Percentiles rank a stretch among this genome's conserved stretches.
Conservation (phyloP, 202 grass and related monocot genomes). For the Musa balbisiana region DNA sequence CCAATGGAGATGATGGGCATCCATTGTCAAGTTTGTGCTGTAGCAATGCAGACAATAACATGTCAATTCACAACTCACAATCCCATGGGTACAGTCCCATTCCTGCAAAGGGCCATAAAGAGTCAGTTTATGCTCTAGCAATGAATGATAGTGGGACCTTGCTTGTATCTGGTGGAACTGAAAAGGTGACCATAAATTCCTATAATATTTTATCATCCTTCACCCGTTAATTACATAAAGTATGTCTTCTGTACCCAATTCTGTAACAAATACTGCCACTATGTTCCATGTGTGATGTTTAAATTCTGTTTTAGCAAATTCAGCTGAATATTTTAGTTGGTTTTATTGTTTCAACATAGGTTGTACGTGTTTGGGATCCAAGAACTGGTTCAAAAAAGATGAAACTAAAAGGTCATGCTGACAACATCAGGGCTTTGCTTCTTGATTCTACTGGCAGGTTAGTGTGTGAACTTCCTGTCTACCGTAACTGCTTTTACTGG, state of each 20-base stretch:
- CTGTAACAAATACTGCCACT: background rate
- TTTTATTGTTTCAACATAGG: constrained; percentile 39
- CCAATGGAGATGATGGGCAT: constrained; percentile 59
- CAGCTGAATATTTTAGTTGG: background rate
- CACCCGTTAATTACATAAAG: background rate
- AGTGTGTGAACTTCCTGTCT: constrained; percentile 12
- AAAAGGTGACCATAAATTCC: constrained; percentile 45
- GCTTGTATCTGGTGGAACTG: constrained; percentile 89
- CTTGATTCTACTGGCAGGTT: constrained; percentile 93
- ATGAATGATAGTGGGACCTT: constrained; percentile 85
- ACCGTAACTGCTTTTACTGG: background rate
- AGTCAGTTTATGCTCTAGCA: constrained; percentile 88
- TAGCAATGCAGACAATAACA: constrained; percentile 39
- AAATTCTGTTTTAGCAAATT: background rate
- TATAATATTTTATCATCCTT: background rate
- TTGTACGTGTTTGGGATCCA: constrained; percentile 82
- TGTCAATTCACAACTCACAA: constrained; percentile 17
- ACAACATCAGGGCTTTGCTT: constrained; percentile 87
- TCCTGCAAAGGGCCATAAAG: constrained; percentile 74
- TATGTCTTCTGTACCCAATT: background rate
- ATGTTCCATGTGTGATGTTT: background rate
- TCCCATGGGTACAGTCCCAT: constrained; percentile 65
- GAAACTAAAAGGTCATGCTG: constrained; percentile 92
- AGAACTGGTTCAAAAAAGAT: constrained; percentile 79
- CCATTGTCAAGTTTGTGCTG: constrained; percentile 49